phyloP scores from a whole-genome alignment of 176 grass and related monocot genomes.

The Dactylis glomerata region DNA sequence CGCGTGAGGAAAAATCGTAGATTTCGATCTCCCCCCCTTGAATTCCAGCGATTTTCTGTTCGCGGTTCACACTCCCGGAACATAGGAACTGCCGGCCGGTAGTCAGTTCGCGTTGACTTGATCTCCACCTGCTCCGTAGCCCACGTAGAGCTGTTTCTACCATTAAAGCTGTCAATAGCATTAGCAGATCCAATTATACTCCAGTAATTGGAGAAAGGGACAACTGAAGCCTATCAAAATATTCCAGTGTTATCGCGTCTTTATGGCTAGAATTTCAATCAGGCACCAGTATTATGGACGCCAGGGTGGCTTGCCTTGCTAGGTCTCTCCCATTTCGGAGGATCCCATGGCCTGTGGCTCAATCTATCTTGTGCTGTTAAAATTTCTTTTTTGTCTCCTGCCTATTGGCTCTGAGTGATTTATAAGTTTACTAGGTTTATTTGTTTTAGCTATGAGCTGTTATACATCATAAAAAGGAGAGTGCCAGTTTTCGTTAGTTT shows the following conservation, averaged over 20 bases:
- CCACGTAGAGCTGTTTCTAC: neutral
- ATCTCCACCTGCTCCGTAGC: constrained; percentile 2
- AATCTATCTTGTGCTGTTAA: neutral
- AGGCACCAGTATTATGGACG: neutral
- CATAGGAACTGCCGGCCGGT: constrained; percentile 14
- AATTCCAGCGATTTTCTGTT: neutral
- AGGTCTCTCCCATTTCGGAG: neutral
- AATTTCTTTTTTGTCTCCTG: neutral
- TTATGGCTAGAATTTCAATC: neutral
- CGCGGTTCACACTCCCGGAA: neutral
- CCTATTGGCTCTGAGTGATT: neutral
- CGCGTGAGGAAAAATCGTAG: neutral
- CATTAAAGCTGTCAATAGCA: neutral
- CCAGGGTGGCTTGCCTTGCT: neutral
- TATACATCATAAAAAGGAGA: neutral
- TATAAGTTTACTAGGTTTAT: neutral
- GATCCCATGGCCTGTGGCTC: neutral
- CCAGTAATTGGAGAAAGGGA: neutral
- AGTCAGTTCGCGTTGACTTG: neutral
- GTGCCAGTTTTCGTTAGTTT: neutral
- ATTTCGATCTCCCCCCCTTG: neutral
- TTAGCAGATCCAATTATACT: constrained; percentile 17
- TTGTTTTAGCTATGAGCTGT: neutral
- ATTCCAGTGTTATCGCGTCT: neutral
- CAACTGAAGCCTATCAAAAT: neutral